Base-by-base conservation (phyloP, 2,329 filamentous ascomycete genomes). In the Sporothrix humicola region DNA sequence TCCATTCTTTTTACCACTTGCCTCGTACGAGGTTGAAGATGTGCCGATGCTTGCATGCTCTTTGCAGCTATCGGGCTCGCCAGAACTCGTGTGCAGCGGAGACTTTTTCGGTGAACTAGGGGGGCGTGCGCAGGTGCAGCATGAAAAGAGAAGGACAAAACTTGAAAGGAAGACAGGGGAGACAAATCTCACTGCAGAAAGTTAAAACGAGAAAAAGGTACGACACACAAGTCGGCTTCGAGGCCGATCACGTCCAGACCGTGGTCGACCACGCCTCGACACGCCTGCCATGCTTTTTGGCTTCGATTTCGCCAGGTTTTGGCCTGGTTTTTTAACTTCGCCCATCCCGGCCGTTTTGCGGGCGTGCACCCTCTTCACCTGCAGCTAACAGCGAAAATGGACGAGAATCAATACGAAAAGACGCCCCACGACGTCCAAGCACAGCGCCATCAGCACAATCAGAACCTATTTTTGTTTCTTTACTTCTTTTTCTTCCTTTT, bases 241-340 rank as follows among this genome's bases (percentile, higher is more conserved):
- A 50, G 52, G 56, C 26, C 26, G 56, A 59, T 37, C 56, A 59
- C 26, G 56, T 59, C 56, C 56, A 59, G 56, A 59, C 26, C 56
- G 31, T 37, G 31, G 31, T 37, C 31, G 31, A 37, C 56, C 13
- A 15, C 26, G 56, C 13, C 13, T 59, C 56, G 13, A 26, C 56
- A 37, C 56, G 23, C 23, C 56, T 58, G 2, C 10, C 56, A 31
- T 31, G 56, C 31, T 37, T 37, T 37, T 37, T 37, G 31, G 31
- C 31, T 37, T 37, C 31, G 31, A 37, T 37, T 37, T 37, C 31
- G 31, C 31, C 31, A 3, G 31, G 31, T 37, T 37, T 37, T 5
- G 31, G 31, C 31, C 31, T 37, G 31, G 31, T 12, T 15, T 17
- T 26, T 58, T n/a, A n/a, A 15, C 12, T 4, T 58, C 23, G 23